Evolutionary conservation across 768 basidiomycete species (phyloP).

Genomic region (Boletus speciosus): DNA sequence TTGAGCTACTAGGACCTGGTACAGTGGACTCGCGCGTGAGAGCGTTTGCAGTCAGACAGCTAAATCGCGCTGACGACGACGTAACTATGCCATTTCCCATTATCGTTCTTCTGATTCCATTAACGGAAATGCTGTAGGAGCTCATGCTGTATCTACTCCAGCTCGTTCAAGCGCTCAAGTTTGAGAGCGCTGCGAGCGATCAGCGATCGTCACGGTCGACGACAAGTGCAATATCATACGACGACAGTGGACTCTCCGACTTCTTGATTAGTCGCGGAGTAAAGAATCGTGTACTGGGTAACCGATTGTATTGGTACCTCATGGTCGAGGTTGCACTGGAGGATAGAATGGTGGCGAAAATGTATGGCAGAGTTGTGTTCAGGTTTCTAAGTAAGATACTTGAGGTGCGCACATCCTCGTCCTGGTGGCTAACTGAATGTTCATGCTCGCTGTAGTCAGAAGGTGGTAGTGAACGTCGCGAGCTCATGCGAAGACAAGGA

Average conservation of each 20-base stretch:
- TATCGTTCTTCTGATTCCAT: neutral
- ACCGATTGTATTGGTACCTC: slow-evolving; percentile 94
- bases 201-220: slow-evolving; percentile 72
- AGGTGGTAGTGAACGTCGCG: slow-evolving; percentile 77
- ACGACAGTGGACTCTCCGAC: slow-evolving; percentile 90
- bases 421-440: neutral
- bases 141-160: slow-evolving; percentile 89
- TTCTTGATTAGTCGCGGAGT: slow-evolving; percentile 88
- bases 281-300: slow-evolving; percentile 79
- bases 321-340: slow-evolving; percentile 93
- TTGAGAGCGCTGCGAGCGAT: slow-evolving; percentile 79
- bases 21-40: slow-evolving; percentile 90
- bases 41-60: slow-evolving; percentile 89
- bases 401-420: slow-evolving; percentile 52
- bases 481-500: slow-evolving; percentile 88
- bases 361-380: slow-evolving; percentile 89
- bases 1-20: slow-evolving; percentile 88
- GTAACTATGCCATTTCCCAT: slow-evolving; percentile 41
- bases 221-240: slow-evolving; percentile 75
- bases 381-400: slow-evolving; percentile 86
- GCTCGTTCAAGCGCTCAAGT: slow-evolving; percentile 96
- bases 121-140: slow-evolving; percentile 52
- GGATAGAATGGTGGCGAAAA: slow-evolving; percentile 82
- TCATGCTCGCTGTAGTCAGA: slow-evolving; percentile 45
- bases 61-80: slow-evolving; percentile 91